Evolutionary conservation across 176 grass and related monocot species (phyloP).

Genomic region (Triticum timopheevii): DNA sequence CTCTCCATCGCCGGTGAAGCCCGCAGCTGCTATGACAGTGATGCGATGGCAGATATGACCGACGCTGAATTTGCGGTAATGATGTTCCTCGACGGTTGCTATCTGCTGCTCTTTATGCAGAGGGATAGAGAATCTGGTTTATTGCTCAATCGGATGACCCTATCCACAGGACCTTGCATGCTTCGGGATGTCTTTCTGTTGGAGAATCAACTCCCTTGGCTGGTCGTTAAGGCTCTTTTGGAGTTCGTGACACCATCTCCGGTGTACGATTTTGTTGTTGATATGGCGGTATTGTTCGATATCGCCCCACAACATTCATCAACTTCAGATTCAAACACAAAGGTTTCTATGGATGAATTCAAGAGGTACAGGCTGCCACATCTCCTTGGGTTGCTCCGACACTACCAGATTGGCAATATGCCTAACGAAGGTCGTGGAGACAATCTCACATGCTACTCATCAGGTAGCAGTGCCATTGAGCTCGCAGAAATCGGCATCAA

Average conservation of each 20-base stretch:
- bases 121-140: neutral
- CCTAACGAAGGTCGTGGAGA: neutral
- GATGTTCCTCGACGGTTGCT: neutral
- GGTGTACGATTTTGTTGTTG: neutral
- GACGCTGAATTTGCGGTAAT: neutral
- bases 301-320: too few relatives aligned
- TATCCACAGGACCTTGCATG: neutral
- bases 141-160: neutral
- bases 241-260: neutral
- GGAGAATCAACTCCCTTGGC: neutral
- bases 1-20: neutral
- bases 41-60: neutral
- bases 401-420: neutral
- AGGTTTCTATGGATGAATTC: neutral
- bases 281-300: neutral
- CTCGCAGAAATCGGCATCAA: neutral
- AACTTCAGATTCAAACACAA: too few relatives aligned
- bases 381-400: neutral
- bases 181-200: neutral
- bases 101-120: neutral
- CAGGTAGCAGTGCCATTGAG: neutral
- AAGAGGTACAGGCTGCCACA: neutral
- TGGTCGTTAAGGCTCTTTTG: neutral
- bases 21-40: neutral
- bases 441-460: neutral